Conservation (phyloP, 164 flowering plant genomes). For the Akebia trifoliata region DNA sequence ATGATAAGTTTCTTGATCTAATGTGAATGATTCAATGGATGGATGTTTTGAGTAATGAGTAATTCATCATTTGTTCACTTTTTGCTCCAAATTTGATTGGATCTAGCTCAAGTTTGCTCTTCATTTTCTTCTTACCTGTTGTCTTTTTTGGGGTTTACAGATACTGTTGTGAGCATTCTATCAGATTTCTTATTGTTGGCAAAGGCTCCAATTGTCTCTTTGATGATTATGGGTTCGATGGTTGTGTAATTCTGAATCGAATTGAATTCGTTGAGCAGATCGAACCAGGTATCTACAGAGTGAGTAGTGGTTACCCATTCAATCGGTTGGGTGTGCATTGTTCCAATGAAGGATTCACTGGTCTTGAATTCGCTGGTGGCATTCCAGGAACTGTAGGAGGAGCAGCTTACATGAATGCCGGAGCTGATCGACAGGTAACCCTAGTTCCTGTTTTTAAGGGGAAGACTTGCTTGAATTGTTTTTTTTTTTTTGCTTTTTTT, state of each 20-base stretch:
- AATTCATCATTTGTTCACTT: background rate
- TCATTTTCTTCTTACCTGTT: background rate
- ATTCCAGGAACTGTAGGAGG: constrained; percentile 53
- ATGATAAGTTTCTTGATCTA: no score
- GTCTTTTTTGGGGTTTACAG: constrained; percentile 17
- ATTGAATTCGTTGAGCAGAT: constrained; percentile 35
- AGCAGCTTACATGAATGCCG: constrained; percentile 54
- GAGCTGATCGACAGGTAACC: constrained; percentile 46
- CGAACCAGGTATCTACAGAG: constrained; percentile 37
- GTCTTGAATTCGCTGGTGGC: constrained; percentile 56
- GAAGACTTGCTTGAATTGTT: background rate
- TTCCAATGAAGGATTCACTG: constrained; percentile 36
- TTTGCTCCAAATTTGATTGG: background rate
- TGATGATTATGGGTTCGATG: constrained; percentile 47
- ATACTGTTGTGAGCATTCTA: constrained; percentile 25
- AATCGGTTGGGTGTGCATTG: constrained; percentile 33
- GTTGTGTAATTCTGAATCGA: constrained; percentile 42
- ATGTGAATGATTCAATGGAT: no score
- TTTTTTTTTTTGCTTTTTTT: background rate
- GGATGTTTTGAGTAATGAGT: no score
- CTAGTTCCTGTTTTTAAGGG: background rate
- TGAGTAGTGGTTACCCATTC: constrained; percentile 43
- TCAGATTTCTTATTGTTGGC: constrained; percentile 34
- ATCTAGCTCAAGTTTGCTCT: background rate
- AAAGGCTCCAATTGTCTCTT: constrained; percentile 58